phyloP scores from a whole-genome alignment of 2,329 filamentous ascomycete species.

The Nemania sp. region DNA sequence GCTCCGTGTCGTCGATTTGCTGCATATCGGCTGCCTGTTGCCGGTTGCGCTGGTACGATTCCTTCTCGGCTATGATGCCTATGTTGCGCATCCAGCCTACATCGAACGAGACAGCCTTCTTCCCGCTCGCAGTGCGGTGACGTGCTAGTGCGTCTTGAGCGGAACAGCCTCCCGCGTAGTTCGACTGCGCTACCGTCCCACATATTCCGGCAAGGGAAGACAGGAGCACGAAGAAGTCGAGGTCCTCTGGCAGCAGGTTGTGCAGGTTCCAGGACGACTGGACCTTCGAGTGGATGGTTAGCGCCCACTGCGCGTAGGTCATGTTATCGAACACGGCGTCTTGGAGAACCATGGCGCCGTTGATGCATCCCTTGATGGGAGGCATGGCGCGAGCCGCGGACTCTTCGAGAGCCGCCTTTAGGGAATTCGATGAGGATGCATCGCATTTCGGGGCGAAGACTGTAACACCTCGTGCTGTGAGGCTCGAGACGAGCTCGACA shows the following conservation, averaged over 20 bases:
- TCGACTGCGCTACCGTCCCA: slow-evolving; percentile 34
- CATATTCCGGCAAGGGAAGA: slow-evolving; percentile 35
- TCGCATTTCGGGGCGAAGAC: slow-evolving; percentile 33
- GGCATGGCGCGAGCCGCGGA: slow-evolving; percentile 27
- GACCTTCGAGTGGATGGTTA: slow-evolving; percentile 34
- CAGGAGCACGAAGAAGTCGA: slow-evolving; percentile 39
- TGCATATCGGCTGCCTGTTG: slow-evolving; percentile 24
- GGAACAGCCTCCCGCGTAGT: slow-evolving; percentile 36
- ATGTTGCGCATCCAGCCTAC: slow-evolving; percentile 37
- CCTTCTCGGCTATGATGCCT: slow-evolving; percentile 35
- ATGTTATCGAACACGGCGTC: slow-evolving; percentile 38
- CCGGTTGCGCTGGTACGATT: slow-evolving; percentile 20
- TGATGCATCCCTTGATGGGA: slow-evolving; percentile 49
- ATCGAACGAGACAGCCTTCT: slow-evolving; percentile 34
- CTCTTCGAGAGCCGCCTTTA: slow-evolving; percentile 24
- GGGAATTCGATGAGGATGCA: slow-evolving; percentile 25
- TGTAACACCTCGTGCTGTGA: slow-evolving; percentile 22
- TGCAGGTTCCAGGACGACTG: slow-evolving; percentile 33
- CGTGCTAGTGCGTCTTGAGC: slow-evolving; percentile 36
- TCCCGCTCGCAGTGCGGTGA: slow-evolving; percentile 28
- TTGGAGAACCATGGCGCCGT: slow-evolving; percentile 49
- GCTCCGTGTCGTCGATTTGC: slow-evolving; percentile 32
- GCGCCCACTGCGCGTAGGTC: slow-evolving; percentile 34
- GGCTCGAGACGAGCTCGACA: slow-evolving; percentile 26
- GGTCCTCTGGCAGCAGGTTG: slow-evolving; percentile 26